A percentile compares a stretch with the other conserved stretches of the same genome.
Evolutionary conservation across 768 basidiomycete species (phyloP).

Genomic region (Mycena maculata): DNA sequence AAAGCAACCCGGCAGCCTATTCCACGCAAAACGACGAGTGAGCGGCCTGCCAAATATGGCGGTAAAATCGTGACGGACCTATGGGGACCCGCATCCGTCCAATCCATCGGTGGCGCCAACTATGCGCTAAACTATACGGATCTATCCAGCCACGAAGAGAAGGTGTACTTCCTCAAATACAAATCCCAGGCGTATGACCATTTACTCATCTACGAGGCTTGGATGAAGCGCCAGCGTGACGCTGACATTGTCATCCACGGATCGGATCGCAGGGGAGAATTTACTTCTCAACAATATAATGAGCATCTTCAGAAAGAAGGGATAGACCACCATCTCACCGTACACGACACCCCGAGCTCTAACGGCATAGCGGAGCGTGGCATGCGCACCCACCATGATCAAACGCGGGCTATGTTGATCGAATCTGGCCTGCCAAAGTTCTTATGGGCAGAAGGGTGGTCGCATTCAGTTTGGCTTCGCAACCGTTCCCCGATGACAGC

Average conservation of each 20-base stretch:
- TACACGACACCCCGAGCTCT: constrained; percentile 13
- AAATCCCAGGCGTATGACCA: constrained; percentile 32
- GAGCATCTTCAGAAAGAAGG: constrained; percentile 23
- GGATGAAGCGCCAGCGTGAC: constrained; percentile 35
- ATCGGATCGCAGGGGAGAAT: neutral
- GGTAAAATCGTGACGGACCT: constrained; percentile 40
- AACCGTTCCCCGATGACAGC: neutral
- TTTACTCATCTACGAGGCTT: constrained; percentile 40
- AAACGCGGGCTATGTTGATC: constrained; percentile 33
- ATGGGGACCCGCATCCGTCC: constrained; percentile 41
- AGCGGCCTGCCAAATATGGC: constrained; percentile 27
- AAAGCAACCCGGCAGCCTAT: constrained; percentile 35
- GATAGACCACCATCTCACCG: constrained; percentile 31
- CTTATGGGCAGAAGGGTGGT: neutral
- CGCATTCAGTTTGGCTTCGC: neutral
- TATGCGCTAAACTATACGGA: constrained; percentile 36
- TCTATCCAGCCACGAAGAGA: constrained; percentile 27
- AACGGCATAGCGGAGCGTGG: constrained; percentile 35
- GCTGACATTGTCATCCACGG: neutral
- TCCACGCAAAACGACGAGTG: constrained; percentile 3
- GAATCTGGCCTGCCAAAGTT: neutral
- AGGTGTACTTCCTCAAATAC: constrained; percentile 30
- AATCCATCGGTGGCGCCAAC: constrained; percentile 28
- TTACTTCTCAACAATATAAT: constrained; percentile 33
- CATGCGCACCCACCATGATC: constrained; percentile 24